Evolutionary conservation across 345 rosid genomes (phyloP), one percentile per base, ranked within the genome.

Genomic region (Toxicodendron radicans): DNA sequence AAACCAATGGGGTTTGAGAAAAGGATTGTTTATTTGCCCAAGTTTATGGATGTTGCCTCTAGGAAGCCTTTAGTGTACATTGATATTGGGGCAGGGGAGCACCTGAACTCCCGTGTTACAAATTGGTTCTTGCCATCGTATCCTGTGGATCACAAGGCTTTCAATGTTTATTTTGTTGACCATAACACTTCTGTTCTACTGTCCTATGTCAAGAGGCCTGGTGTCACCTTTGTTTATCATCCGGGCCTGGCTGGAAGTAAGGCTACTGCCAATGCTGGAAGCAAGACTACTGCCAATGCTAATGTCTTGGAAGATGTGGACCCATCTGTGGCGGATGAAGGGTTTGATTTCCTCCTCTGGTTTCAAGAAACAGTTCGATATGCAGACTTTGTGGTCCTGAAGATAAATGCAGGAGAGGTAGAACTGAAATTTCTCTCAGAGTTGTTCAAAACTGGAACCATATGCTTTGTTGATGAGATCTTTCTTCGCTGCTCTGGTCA

Each of bases 401-500:
- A 92, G 85, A 88, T 92, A 92, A 94, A 85, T 81, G 79, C 86
- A 4, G 91, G 89, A 30, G 83, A 83, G 11, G 76, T 76, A 0
- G 97, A 89, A 58, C 53, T 92, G 76, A 87, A 83, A 81, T 90
- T 89, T 75, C 88, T 94, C 0, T 24, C 73, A 0, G 94, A 83
- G 21, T 78, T 94, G 79, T 80, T 92, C 17, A 80, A 79, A 71
- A 91, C 86, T 2, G 97, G 97, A 64, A 74, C 79, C n/a, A 83
- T 92, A 64, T 92, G 97, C 88, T 85, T 76, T 2, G 86, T 91
- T 24, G 93, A 95, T 18, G 97, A 95, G 80, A 82, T 95, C 72
- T 87, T 95, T 72, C 86, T 95, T 21, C 82, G 82, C n/a, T n/a
- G n/a, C n/a, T n/a, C n/a, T n/a, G n/a, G n/a, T n/a, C n/a, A n/a